Percentiles rank a stretch among this genome's conserved stretches.
phyloP scores from a whole-genome alignment of 352 stramenopile species.

The Globisporangium viniferum region DNA sequence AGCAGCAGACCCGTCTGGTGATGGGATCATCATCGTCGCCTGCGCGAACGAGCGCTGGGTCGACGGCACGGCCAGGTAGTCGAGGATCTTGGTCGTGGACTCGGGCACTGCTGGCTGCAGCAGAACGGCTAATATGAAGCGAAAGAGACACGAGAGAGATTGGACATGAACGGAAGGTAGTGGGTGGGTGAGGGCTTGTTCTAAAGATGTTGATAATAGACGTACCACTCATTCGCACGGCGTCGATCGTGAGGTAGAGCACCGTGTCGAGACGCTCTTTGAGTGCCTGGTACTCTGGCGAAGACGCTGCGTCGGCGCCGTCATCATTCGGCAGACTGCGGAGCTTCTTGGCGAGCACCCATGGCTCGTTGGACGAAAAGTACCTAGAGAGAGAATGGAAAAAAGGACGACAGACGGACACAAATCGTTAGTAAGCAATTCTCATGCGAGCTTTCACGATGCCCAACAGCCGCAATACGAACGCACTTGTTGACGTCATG shows the following conservation, averaged over 20 bases:
- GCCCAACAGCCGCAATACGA: background rate
- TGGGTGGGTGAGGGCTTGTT: background rate
- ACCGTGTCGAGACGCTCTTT: constrained; percentile 58
- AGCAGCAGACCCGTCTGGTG: background rate
- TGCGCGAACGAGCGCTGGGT: constrained; percentile 49
- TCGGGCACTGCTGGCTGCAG: constrained; percentile 65
- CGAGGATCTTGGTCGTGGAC: constrained; percentile 57
- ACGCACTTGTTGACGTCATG: constrained; percentile 74
- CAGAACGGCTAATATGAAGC: constrained; percentile 48
- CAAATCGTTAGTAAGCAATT: constrained; percentile 3
- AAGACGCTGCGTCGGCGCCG: background rate
- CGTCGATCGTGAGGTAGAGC: constrained; percentile 72
- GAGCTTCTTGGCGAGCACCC: constrained; percentile 69
- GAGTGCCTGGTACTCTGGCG: constrained; percentile 25
- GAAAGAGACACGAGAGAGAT: constrained; percentile 1
- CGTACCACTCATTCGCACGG: constrained; percentile 63
- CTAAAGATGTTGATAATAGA: background rate
- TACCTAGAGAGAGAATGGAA: constrained; percentile 47
- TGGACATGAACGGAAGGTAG: background rate
- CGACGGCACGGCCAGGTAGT: constrained; percentile 57
- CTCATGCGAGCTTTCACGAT: background rate
- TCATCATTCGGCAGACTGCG: constrained; percentile 25
- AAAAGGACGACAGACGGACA: background rate
- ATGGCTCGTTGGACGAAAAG: constrained; percentile 78
- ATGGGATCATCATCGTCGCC: constrained; percentile 39